A percentile compares a stretch with the other conserved stretches of the same genome.
Conservation (phyloP, 257 asterid species). For the Nicotiana knightiana region DNA sequence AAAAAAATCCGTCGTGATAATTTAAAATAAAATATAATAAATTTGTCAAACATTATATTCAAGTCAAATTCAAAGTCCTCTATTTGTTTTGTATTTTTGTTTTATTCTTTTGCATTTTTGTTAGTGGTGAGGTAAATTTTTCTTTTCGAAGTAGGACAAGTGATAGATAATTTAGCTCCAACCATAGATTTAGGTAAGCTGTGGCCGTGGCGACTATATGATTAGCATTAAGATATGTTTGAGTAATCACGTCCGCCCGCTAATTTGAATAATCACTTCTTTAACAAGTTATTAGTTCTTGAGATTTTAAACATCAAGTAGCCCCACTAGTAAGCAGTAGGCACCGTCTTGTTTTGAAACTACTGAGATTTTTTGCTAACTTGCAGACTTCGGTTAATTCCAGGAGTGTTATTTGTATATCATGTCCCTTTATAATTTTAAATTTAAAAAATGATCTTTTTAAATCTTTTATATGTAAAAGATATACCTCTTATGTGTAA, state of each 20-base stretch:
- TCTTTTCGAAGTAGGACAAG: background rate
- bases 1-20: background rate
- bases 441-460: too few species aligned
- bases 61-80: background rate
- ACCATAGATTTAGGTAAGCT: background rate
- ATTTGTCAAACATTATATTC: background rate
- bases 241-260: background rate
- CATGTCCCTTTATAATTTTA: too few species aligned
- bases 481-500: rapidly evolving
- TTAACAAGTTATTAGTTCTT: background rate
- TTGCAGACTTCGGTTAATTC: too few species aligned
- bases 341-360: background rate
- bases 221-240: background rate
- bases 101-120: background rate
- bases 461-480: too few species aligned
- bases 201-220: background rate
- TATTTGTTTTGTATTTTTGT: background rate
- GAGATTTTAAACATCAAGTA: background rate
- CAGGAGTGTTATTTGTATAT: rapidly evolving
- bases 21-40: background rate
- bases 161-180: background rate
- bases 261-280: background rate
- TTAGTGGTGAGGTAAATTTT: background rate
- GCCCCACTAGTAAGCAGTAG: background rate
- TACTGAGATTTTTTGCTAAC: too few species aligned